These are phyloP conservation scores for Capsicum chinense DNA, from an alignment of 257 asterid species.

Conservation along the genomic window DNA sequence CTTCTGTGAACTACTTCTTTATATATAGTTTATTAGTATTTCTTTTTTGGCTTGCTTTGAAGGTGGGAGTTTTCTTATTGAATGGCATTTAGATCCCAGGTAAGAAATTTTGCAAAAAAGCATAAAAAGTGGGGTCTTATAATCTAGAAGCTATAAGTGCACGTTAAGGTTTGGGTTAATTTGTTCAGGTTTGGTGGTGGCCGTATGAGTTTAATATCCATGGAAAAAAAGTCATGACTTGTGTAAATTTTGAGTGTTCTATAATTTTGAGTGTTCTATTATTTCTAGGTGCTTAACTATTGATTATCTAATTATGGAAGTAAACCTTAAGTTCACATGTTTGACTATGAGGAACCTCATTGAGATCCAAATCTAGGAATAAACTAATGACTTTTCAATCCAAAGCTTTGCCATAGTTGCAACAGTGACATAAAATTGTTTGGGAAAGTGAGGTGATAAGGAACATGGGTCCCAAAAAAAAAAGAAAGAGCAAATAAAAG, in stretches of 20 bases:
- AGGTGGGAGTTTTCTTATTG: not conserved
- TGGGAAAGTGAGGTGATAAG: not conserved
- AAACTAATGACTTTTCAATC: constrained; percentile 10
- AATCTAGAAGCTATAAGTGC: not conserved
- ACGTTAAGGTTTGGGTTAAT: not conserved
- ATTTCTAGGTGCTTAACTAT: not conserved
- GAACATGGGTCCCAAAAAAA: not conserved
- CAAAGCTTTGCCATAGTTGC: not conserved
- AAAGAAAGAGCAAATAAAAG: not conserved
- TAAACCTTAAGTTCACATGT: not conserved
- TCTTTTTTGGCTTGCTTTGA: not conserved
- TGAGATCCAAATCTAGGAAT: constrained; percentile 30
- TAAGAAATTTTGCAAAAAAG: not conserved
- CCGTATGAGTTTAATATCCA: not conserved
- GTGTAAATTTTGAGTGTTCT: not conserved
- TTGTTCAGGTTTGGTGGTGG: not conserved
- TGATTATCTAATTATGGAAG: not conserved
- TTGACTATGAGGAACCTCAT: not conserved
- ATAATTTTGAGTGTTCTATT: not conserved
- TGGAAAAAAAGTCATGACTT: not conserved
- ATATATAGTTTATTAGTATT: not conserved
- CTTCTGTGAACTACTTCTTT: not conserved
- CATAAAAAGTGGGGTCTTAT: not conserved
- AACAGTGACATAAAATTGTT: not conserved
- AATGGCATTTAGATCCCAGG: not conserved